These are phyloP conservation scores for Reticulascus tulasneorum DNA, from an alignment of 2,329 filamentous ascomycete genomes.

Conservation along the genomic window DNA sequence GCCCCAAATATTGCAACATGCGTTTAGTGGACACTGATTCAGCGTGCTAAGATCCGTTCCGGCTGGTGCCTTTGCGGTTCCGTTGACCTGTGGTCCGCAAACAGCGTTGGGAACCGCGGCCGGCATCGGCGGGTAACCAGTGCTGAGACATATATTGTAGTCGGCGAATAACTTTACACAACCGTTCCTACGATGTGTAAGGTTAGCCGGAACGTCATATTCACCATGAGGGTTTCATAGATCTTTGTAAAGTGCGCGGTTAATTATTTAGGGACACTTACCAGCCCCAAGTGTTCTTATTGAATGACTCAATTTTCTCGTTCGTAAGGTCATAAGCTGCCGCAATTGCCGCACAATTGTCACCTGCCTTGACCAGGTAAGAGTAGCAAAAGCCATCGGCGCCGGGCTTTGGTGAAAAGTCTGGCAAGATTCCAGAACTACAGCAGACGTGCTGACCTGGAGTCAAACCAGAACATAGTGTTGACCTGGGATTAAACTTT, in stretches of 20 bases:
- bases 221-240: constrained; percentile 20
- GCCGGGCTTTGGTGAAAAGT: constrained; percentile 26
- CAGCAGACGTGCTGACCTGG: constrained; percentile 33
- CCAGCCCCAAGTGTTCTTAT: constrained; percentile 36
- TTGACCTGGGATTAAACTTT: constrained; percentile 24
- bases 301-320: constrained; percentile 20
- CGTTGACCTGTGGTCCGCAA: constrained; percentile 40
- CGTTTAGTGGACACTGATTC: constrained; percentile 43
- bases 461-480: no score
- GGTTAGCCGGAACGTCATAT: neutral
- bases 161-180: constrained; percentile 6
- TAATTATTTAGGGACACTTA: neutral
- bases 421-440: constrained; percentile 27
- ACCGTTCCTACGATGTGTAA: no score
- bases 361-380: constrained; percentile 25
- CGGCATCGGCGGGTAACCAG: constrained; percentile 17
- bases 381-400: constrained; percentile 30
- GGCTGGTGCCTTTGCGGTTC: constrained; percentile 26
- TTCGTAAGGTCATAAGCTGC: constrained; percentile 15
- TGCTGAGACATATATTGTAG: constrained; percentile 18
- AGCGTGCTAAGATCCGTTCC: constrained; percentile 30
- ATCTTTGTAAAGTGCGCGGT: constrained; percentile 18
- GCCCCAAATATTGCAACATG: constrained; percentile 36
- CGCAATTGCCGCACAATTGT: constrained; percentile 28
- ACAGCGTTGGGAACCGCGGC: constrained; percentile 13